A percentile compares a stretch with the other conserved stretches of the same genome.
Evolutionary conservation across 2,329 filamentous ascomycete genomes (phyloP).

Genomic region (Arthrobotrys iridis): DNA sequence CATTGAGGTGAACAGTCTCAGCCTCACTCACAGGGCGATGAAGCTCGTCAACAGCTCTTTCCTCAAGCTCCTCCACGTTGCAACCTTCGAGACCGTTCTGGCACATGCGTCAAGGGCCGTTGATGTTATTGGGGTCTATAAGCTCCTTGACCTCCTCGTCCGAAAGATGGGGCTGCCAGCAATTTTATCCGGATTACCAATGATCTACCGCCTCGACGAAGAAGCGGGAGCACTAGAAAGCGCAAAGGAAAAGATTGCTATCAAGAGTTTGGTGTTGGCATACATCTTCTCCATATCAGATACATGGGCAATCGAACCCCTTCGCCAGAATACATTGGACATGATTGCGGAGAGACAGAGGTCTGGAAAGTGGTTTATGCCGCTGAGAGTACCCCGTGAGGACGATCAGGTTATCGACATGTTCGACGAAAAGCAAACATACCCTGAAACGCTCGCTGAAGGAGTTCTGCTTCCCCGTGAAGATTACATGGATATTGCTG

Average conservation of each 20-base stretch:
- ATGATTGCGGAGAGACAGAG: slow-evolving; percentile 79
- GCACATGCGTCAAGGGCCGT: slow-evolving; percentile 76
- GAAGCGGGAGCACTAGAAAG: slow-evolving; percentile 76
- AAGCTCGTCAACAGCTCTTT: slow-evolving; percentile 66
- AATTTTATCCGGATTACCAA: slow-evolving; percentile 79
- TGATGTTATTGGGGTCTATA: slow-evolving; percentile 79
- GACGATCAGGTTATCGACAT: slow-evolving; percentile 63
- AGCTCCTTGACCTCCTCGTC: slow-evolving; percentile 78
- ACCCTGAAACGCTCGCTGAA: slow-evolving; percentile 73
- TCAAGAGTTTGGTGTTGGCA: slow-evolving; percentile 85
- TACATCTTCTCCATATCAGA: slow-evolving; percentile 85
- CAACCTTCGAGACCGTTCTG: slow-evolving; percentile 86
- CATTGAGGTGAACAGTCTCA: slow-evolving; percentile 60
- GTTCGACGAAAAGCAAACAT: slow-evolving; percentile 66
- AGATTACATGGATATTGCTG: slow-evolving; percentile 62
- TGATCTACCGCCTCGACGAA: slow-evolving; percentile 88
- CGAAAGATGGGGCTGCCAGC: slow-evolving; percentile 84
- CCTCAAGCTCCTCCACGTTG: slow-evolving; percentile 81
- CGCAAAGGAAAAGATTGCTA: slow-evolving; percentile 76
- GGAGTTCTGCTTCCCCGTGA: slow-evolving; percentile 70
- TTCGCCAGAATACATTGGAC: slow-evolving; percentile 76
- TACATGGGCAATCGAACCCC: slow-evolving; percentile 78
- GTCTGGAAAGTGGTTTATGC: slow-evolving; percentile 81
- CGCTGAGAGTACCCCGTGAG: slow-evolving; percentile 73
- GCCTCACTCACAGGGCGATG: slow-evolving; percentile 57